Conservation (phyloP, 805 yeast genomes). For the Candida rishiriensis region DNA sequence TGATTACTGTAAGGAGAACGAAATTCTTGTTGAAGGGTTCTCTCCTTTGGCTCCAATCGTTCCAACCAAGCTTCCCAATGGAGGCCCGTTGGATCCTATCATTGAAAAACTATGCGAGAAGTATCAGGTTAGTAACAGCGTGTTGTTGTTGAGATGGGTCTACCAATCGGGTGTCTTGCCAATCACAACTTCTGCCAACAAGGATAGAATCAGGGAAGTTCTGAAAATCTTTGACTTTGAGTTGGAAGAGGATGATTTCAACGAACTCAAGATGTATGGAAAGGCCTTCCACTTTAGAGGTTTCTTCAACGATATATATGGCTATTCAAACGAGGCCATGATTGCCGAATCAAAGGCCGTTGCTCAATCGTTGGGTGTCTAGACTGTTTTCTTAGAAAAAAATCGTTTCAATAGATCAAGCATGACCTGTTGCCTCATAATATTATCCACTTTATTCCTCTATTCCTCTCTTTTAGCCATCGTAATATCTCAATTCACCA, state of each 20-base stretch:
- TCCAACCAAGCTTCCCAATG: constrained; percentile 31
- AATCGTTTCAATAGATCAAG: constrained; percentile 3
- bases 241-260: constrained; percentile 47
- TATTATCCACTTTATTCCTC: no score
- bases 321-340: constrained; percentile 10
- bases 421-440: neutral
- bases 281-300: constrained; percentile 20
- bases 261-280: constrained; percentile 40
- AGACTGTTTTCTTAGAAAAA: neutral
- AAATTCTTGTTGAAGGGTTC: constrained; percentile 57
- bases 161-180: constrained; percentile 63
- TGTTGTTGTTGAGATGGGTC: constrained; percentile 67
- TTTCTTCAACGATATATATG: constrained; percentile 18
- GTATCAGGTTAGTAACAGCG: constrained; percentile 57
- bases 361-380: neutral
- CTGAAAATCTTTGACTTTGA: constrained; percentile 52
- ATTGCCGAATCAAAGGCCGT: neutral
- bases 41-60: constrained; percentile 66
- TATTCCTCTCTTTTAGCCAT: no score
- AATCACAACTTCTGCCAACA: constrained; percentile 64
- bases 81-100: constrained; percentile 36
- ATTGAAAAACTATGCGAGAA: constrained; percentile 44
- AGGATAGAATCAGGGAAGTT: constrained; percentile 52
- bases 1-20: constrained; percentile 45
- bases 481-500: no score